Evolutionary conservation across 208 protist genomes (phyloP), one percentile per base, ranked within the genome.

Genomic region (Leishmania tarentolae): DNA sequence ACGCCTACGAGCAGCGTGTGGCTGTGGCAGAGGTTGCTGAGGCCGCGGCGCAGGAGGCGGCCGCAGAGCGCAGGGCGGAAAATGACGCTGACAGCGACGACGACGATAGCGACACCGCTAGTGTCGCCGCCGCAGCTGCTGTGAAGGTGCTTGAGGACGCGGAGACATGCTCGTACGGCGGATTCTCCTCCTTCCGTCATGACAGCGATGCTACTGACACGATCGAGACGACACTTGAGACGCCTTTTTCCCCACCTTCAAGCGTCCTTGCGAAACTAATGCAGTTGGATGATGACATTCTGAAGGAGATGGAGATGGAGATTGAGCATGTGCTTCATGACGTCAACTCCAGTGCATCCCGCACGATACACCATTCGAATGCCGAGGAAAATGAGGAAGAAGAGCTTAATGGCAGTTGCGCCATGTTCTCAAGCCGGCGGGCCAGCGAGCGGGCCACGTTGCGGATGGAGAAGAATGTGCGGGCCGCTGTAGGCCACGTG

Each of bases 251-350:
- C 44, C 42, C 42, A 35, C 44, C 42, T n/a, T 80, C 69, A 0
- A 47, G 69, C 21, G 69, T 76, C 4, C 53, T 88, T 52, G 79
- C 66, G 17, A 84, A 83, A 66, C 66, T 88, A 37, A 52, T 93
- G 19, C 82, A 86, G 73, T 88, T 87, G 3, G 93, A 96, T 72
- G 93, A 96, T 21, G 93, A 94, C 19, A 86, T 95, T 40, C 68
- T 96, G 80, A 72, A 73, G 15, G 91, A 95, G 79, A 94, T 97
- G 89, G 92, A 97, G 83, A 87, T 88, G 53, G 91, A 93, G 56
- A 94, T 97, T 66, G 83, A 93, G 50, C 61, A 82, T 40, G 87
- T 95, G 11, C 84, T 97, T 4, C 80, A 84, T 31, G 79, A 86
- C 52, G 4, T 92, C 52, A 80, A 77, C 71, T 66, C 74, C 3